Conservation (phyloP, 177 flowering plant species). For the Vitis hybrid region DNA sequence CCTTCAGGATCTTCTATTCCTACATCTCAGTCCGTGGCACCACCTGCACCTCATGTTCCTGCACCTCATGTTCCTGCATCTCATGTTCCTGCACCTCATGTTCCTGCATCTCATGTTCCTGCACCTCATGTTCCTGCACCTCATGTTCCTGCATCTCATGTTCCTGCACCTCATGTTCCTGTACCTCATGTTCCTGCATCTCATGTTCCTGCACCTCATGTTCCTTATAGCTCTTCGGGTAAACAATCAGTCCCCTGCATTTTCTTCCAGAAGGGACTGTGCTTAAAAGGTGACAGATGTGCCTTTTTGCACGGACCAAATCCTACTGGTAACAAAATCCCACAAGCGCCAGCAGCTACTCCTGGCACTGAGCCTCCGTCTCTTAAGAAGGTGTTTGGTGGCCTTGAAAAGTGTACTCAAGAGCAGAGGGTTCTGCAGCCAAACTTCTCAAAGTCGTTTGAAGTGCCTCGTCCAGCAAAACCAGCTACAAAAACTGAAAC, state of each 20-base stretch:
- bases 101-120: no score
- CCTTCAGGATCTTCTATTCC: conserved; percentile 41
- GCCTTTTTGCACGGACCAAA: conserved; percentile 66
- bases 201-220: conserved; percentile 17
- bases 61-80: no score
- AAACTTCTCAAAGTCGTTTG: conserved; percentile 31
- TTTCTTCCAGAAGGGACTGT: conserved; percentile 74
- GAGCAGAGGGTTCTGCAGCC: conserved; percentile 36
- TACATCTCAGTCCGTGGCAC: conserved; percentile 24
- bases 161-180: no score
- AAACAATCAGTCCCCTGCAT: conserved; percentile 70
- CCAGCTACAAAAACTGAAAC: conserved; percentile 23
- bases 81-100: no score
- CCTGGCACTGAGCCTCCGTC: conserved; percentile 34
- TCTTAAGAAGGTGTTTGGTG: conserved; percentile 38
- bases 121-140: no score
- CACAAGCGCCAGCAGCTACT: conserved; percentile 27
- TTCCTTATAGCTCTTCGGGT: conserved; percentile 16
- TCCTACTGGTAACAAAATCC: conserved; percentile 29
- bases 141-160: no score
- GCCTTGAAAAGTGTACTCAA: conserved; percentile 38
- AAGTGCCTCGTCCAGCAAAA: conserved; percentile 23
- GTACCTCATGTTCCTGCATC: no score
- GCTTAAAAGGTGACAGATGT: conserved; percentile 82
- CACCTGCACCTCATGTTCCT: conserved; percentile 13